These are phyloP conservation scores for Solanum boliviense DNA, from an alignment of 257 asterid species.

Conservation along the genomic window DNA sequence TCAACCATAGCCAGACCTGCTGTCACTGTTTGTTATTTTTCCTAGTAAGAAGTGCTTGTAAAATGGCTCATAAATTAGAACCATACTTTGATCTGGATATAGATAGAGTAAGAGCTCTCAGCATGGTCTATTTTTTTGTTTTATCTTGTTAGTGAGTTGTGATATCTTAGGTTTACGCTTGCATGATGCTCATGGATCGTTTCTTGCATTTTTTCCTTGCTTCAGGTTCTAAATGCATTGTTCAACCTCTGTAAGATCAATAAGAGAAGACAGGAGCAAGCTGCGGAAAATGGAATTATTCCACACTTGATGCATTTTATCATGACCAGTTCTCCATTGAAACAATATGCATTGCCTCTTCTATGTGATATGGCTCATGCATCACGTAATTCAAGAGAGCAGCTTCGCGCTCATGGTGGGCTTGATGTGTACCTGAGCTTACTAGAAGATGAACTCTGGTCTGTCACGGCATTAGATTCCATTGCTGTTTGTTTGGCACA, in stretches of 20 bases:
- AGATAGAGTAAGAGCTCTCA: neutral
- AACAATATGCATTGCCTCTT: slow-evolving; percentile 84
- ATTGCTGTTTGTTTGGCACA: slow-evolving; percentile 97
- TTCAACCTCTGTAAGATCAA: slow-evolving; percentile 97
- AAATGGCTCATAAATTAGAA: neutral
- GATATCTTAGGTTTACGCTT: neutral
- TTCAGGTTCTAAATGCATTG: slow-evolving; percentile 86
- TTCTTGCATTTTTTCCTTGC: slow-evolving; percentile 20
- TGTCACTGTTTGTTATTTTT: neutral
- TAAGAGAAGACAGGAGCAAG: slow-evolving; percentile 98
- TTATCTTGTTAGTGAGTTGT: neutral
- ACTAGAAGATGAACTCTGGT: slow-evolving; percentile 90
- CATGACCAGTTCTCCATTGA: slow-evolving; percentile 83
- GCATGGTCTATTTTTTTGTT: neutral
- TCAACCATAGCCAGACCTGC: neutral
- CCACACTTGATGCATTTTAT: slow-evolving; percentile 93
- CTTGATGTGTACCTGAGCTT: slow-evolving; percentile 90
- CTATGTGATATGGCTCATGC: slow-evolving; percentile 99
- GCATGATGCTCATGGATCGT: neutral
- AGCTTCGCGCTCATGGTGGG: slow-evolving; percentile 97
- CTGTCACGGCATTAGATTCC: slow-evolving; percentile 95
- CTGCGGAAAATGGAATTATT: slow-evolving; percentile 96
- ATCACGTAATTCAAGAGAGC: slow-evolving; percentile 95
- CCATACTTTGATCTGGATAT: neutral
- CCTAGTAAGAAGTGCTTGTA: neutral